phyloP scores from a whole-genome alignment of 2,329 filamentous ascomycete species.

The Fusarium tjaetaba region DNA sequence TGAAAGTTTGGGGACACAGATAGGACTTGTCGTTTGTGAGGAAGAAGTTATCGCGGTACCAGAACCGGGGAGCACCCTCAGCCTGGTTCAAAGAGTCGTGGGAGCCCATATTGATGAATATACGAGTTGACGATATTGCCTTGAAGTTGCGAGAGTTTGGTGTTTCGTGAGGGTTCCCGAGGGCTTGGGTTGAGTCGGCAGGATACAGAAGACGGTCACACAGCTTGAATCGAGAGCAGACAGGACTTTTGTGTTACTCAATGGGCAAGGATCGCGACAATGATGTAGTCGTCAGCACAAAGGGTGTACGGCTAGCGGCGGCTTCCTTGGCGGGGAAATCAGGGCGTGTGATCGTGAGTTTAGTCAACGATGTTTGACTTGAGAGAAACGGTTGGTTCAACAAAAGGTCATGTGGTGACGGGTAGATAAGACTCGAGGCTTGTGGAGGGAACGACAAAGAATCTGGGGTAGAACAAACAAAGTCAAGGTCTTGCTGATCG shows the following conservation, averaged over 20 bases:
- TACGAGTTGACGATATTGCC: constrained; percentile 5
- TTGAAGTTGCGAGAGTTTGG: neutral
- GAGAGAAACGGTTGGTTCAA: constrained; percentile 32
- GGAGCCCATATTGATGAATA: constrained; percentile 40
- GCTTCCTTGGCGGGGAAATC: constrained; percentile 29
- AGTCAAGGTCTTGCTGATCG: constrained; percentile 1
- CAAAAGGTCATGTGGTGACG: constrained; percentile 30
- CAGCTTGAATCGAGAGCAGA: neutral
- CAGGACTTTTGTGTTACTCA: neutral
- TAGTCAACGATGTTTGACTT: constrained; percentile 27
- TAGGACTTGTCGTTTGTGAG: constrained; percentile 69
- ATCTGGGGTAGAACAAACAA: neutral
- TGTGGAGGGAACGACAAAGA: constrained; percentile 30
- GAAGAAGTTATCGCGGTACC: constrained; percentile 65
- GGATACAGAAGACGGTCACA: neutral
- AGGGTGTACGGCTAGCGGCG: constrained; percentile 40
- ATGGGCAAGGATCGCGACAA: constrained; percentile 17
- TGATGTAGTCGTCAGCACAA: constrained; percentile 35
- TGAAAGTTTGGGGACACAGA: constrained; percentile 64
- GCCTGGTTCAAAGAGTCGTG: constrained; percentile 40
- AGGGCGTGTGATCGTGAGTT: constrained; percentile 38
- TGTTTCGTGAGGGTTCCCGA: neutral
- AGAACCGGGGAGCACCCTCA: constrained; percentile 53
- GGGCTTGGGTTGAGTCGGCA: neutral
- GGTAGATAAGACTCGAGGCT: constrained; percentile 22